These are phyloP conservation scores for Aureobasidium namibiae DNA, from an alignment of 2,329 filamentous ascomycete species.

Conservation along the genomic window DNA sequence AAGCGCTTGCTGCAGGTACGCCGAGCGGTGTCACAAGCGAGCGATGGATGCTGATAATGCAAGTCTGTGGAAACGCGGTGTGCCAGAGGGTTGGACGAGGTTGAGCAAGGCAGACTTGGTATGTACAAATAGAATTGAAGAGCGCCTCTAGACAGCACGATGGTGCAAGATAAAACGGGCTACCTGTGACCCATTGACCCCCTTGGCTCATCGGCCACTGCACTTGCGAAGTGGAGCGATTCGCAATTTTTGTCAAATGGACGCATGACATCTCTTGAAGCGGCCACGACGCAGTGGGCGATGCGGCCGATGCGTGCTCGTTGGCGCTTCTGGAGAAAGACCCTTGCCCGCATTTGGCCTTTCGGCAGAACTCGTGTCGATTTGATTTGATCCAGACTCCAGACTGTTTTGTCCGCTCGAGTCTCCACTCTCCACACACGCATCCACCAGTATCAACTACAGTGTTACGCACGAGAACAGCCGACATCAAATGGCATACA, in stretches of 20 bases:
- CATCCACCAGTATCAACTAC: neutral
- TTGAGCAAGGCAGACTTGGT: neutral
- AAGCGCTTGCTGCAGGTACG: neutral
- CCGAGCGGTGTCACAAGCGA: neutral
- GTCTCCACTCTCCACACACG: neutral
- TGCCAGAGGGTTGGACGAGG: neutral
- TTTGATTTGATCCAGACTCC: conserved; percentile 5
- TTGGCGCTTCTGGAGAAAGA: neutral
- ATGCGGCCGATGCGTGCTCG: too few relatives aligned
- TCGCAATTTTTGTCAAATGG: conserved; percentile 3
- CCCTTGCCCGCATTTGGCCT: conserved; percentile 1
- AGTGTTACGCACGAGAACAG: neutral
- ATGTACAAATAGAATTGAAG: neutral
- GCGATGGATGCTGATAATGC: neutral
- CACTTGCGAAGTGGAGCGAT: conserved; percentile 1
- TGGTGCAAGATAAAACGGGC: neutral
- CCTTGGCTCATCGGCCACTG: neutral
- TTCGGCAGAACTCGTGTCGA: conserved; percentile 4
- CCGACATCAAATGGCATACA: neutral
- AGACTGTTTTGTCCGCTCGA: neutral
- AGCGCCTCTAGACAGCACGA: neutral
- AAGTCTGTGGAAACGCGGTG: neutral
- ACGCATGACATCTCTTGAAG: conserved; percentile 2
- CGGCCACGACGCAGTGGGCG: neutral
- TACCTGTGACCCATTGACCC: conserved; percentile 1